Evolutionary conservation across 306 rosid species (phyloP), one percentile per base, ranked within the genome.

Genomic region (Quercus robur): DNA sequence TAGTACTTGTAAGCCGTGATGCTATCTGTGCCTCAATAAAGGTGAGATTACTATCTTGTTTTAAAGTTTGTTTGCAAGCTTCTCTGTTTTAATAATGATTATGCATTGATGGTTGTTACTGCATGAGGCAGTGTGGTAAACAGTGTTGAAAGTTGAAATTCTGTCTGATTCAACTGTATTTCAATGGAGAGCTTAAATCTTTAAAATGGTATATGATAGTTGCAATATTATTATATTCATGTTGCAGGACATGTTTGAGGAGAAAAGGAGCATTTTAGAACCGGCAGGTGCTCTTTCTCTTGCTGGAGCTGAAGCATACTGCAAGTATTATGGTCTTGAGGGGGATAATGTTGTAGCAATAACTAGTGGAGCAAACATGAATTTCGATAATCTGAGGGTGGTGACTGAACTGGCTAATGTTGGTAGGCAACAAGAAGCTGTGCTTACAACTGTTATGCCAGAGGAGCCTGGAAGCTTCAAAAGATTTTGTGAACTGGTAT

Each of bases 271-370:
- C 90, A 93, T 96, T 71, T 80, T 96, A 78, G 99, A 96, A 88
- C 99, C 99, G 19, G 99, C 99, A 41, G 98, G 99, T 64, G 98
- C 98, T 59, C 98, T 96, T 78, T 75, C 99, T 77, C 97, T 96
- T 76, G 98, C 99, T 75, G 98, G 99, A 82, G 98, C 98, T 25
- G 98, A 90, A 88, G 98, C 99, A 83, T 96, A 96, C 89, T 93
- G 99, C 89, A 93, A 91, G 77, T 91, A 91, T 84, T 89, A 96
- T 81, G 97, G 98, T 30, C 51, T 93, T 75, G 89, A 85, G 85
- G 99, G 98, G 73, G 90, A 84, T 81, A 89, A 90, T 78, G 86
- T 96, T 66, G 96, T 93, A 70, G 99, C 88, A 38, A 88, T 96
- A 82, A 87, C 98, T 76, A 93, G 97, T 56, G 99, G 99, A 70